Conservation (phyloP, 192 early-diverging fungal species). For the Hyaloraphidium curvatum region DNA sequence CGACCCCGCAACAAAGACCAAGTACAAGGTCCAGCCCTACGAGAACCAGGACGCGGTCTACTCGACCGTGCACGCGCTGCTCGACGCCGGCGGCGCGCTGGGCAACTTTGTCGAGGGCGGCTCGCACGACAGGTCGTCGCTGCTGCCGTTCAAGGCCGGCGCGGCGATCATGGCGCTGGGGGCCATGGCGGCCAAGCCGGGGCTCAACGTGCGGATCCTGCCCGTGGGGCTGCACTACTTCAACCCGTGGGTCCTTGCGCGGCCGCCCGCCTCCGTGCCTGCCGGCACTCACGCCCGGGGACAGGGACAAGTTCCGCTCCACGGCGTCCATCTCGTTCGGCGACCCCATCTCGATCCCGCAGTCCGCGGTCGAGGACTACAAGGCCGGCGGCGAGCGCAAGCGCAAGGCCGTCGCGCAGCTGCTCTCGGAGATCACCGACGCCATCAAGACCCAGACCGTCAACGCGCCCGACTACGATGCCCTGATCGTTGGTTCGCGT, state of each 20-base stretch:
- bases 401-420: constrained; percentile 53
- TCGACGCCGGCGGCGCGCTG: too few species aligned
- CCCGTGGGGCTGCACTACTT: too few species aligned
- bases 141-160: constrained; percentile 84
- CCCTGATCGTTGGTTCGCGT: too few species aligned
- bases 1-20: too few species aligned
- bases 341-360: constrained; percentile 59
- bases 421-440: constrained; percentile 61
- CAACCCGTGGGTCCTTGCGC: too few species aligned
- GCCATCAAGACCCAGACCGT: constrained; percentile 73
- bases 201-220: constrained; percentile 77
- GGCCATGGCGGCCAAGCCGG: constrained; percentile 68
- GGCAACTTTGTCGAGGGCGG: constrained; percentile 98
- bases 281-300: constrained; percentile 11
- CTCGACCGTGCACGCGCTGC: too few species aligned
- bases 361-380: constrained; percentile 63
- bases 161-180: constrained; percentile 58
- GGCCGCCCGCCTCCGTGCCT: too few species aligned
- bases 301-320: constrained; percentile 55
- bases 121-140: constrained; percentile 91
- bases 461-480: constrained; percentile 77
- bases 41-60: too few species aligned
- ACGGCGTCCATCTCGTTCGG: constrained; percentile 95
- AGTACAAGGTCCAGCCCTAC: too few species aligned
- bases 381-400: constrained; percentile 61